phyloP scores from a whole-genome alignment of 139 green algal species.

The Picochlorum sp. region DNA sequence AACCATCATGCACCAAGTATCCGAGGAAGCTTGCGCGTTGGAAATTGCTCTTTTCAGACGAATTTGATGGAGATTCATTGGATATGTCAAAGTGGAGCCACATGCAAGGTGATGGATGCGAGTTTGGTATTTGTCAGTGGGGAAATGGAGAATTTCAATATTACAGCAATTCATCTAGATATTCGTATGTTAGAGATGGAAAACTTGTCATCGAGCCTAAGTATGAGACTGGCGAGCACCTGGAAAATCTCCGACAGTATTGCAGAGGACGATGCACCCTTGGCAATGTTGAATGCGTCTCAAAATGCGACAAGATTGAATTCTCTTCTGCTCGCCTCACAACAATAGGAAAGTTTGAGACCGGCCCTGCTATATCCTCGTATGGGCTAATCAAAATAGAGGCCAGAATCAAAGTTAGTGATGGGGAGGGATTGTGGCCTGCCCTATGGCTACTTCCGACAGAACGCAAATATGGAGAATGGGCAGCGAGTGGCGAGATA shows the following conservation, averaged over 20 bases:
- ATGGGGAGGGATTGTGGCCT: conserved; percentile 13
- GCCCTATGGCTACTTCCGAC: conserved; percentile 25
- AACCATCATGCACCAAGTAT: too few species aligned
- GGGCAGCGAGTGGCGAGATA: conserved; percentile 20
- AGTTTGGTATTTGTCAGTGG: conserved; percentile 9
- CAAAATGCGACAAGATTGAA: background rate
- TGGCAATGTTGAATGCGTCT: background rate
- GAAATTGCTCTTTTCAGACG: conserved; percentile 10
- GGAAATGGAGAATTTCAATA: conserved; percentile 12
- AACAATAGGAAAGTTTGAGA: conserved; percentile 4
- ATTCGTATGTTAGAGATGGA: conserved; percentile 1
- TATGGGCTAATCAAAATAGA: background rate
- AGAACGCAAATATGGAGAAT: conserved; percentile 6
- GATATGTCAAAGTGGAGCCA: conserved; percentile 5
- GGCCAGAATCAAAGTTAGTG: conserved; percentile 2
- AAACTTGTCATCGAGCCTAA: background rate
- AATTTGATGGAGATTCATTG: conserved; percentile 1
- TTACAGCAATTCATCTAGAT: conserved; percentile 4
- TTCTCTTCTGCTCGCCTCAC: conserved; percentile 6
- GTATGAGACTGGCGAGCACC: conserved; percentile 5
- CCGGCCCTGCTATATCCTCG: background rate
- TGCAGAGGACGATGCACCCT: conserved; percentile 1
- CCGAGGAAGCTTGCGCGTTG: background rate
- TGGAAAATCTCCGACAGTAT: conserved; percentile 6
- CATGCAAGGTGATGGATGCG: conserved; percentile 5